phyloP scores from a whole-genome alignment of 1,139 yeast species.

The Pichia sp. region DNA sequence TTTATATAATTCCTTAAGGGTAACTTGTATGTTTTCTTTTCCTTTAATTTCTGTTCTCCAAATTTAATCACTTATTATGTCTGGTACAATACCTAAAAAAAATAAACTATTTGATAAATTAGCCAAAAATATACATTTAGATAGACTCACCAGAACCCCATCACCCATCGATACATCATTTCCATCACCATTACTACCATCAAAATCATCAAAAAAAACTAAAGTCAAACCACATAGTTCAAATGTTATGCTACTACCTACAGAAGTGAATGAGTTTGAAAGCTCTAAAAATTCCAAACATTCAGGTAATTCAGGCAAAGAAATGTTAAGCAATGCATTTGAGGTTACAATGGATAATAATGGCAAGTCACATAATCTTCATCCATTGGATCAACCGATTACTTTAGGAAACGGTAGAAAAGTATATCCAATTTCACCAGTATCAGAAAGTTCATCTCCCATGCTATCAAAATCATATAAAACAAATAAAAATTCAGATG shows the following conservation, averaged over 20 bases:
- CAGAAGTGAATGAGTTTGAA: neutral
- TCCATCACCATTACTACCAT: neutral
- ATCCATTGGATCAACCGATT: conserved; percentile 28
- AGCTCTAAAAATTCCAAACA: neutral
- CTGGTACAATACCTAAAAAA: neutral
- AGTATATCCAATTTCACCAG: conserved; percentile 8
- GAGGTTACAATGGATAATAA: conserved; percentile 19
- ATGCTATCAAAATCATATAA: neutral
- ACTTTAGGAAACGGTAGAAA: conserved; percentile 14
- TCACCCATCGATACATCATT: conserved; percentile 6
- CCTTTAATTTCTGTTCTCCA: neutral
- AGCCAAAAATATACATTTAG: neutral
- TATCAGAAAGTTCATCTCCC: neutral
- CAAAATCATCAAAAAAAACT: neutral
- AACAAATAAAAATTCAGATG: no score
- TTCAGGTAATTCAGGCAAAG: conserved; percentile 3
- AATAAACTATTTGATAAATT: neutral
- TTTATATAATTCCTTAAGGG: neutral
- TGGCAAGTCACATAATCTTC: conserved; percentile 17
- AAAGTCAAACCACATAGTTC: neutral
- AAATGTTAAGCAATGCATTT: conserved; percentile 26
- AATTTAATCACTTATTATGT: neutral
- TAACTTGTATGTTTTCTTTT: no score
- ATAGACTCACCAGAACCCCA: conserved; percentile 4
- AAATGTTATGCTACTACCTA: neutral